Evolutionary conservation across 2,329 filamentous ascomycete species (phyloP).

Genomic region (Biscogniauxia sp.): DNA sequence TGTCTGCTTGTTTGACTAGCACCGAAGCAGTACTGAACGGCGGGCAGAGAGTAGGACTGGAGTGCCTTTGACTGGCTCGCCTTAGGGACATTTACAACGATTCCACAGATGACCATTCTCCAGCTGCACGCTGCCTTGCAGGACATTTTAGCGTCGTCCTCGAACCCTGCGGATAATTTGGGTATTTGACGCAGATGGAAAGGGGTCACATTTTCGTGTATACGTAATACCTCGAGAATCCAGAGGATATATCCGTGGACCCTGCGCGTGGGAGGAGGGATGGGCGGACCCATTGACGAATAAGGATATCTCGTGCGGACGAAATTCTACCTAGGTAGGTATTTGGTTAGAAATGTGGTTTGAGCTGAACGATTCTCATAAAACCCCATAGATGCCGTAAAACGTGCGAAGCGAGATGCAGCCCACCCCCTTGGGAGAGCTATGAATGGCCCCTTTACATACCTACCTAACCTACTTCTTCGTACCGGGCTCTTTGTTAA

Average conservation of each 20-base stretch:
- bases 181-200: background rate
- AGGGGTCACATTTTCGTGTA: background rate
- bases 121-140: too few relatives aligned
- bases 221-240: background rate
- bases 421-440: too few relatives aligned
- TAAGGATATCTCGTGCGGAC: background rate
- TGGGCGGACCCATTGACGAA: background rate
- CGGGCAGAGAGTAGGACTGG: background rate
- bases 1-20: background rate
- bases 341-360: background rate
- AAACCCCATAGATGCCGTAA: background rate
- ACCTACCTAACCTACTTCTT: too few relatives aligned
- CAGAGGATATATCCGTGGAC: background rate
- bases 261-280: too few relatives aligned
- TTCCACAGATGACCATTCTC: background rate
- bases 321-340: too few relatives aligned
- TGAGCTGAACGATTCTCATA: background rate
- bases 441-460: too few relatives aligned
- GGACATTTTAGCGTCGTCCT: too few relatives aligned
- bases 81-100: background rate
- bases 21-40: background rate
- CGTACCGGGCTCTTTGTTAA: too few relatives aligned
- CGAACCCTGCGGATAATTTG: too few relatives aligned
- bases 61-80: background rate
- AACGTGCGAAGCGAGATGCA: background rate